phyloP scores from a whole-genome alignment of 2,329 filamentous ascomycete genomes.

The Verticillium isaacii region DNA sequence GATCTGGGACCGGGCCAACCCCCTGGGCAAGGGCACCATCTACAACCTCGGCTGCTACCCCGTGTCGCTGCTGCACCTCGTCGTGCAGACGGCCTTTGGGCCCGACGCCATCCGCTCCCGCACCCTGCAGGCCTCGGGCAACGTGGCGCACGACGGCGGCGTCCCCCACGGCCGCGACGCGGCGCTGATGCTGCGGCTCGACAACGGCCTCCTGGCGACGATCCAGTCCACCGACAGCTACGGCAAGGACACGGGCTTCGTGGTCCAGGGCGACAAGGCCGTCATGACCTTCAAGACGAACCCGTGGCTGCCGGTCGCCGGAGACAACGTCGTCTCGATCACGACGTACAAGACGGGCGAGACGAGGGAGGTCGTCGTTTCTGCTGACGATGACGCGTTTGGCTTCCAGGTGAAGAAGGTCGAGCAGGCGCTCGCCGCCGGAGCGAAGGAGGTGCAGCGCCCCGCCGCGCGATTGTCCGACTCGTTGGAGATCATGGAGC shows the following conservation, averaged over 20 bases:
- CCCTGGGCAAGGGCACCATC: conserved; percentile 21
- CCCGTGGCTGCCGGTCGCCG: conserved; percentile 19
- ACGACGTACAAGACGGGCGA: conserved; percentile 13
- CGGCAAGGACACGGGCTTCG: conserved; percentile 19
- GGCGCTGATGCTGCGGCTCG: conserved; percentile 16
- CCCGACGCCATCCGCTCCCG: conserved; percentile 12
- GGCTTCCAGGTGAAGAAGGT: conserved; percentile 18
- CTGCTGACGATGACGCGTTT: conserved; percentile 17
- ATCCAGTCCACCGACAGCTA: conserved; percentile 21
- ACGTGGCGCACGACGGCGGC: conserved; percentile 14
- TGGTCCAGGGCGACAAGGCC: conserved; percentile 17
- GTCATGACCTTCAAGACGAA: conserved; percentile 19
- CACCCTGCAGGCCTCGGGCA: conserved; percentile 16
- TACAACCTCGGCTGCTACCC: conserved; percentile 23
- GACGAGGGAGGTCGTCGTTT: conserved; percentile 14
- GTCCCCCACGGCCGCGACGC: conserved; percentile 15
- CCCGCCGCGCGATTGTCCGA: conserved; percentile 18
- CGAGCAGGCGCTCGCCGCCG: conserved; percentile 14
- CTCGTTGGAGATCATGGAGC: conserved; percentile 19
- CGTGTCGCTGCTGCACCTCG: conserved; percentile 19
- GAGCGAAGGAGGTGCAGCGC: conserved; percentile 14
- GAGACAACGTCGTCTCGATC: conserved; percentile 18
- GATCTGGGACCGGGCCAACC: conserved; percentile 21
- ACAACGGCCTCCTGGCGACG: conserved; percentile 15
- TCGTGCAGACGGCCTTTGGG: conserved; percentile 18